Base-by-base conservation (phyloP, 2,329 filamentous ascomycete species). In the Fusarium penzigii region DNA sequence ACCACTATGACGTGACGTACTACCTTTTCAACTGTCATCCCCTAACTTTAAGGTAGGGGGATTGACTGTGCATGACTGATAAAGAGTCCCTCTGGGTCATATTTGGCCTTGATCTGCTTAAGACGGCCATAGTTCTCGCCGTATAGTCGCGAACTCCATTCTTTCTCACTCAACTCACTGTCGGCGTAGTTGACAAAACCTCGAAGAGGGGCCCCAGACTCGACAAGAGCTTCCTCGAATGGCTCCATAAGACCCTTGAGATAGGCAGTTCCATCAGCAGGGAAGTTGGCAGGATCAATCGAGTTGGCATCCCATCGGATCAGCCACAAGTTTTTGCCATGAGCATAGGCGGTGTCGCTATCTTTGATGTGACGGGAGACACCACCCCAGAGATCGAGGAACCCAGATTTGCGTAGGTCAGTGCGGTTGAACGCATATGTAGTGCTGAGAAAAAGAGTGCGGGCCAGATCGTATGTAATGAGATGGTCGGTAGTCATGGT, bases 121-220 rank as follows among this genome's bases (percentile, higher is more conserved):
- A 65, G 44, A 2, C 52, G 50, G 10, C 54, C 42, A 39, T 53
- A 65, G 51, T 65, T 65, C 4, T 39, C 50, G 2, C 46, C 62
- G 20, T 65, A 64, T 0, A 63, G 50, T 29, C 62, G 62, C 11
- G 62, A 64, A 12, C 56, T 64, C 62, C 60, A 63, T 13, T 65
- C 62, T 17, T 46, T 9, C 29, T 62, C 55, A 4, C 34, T 59
- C 11, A 65, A 48, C 39, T 65, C 62, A 1, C 58, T 57, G 16
- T 65, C 62, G 9, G 62, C 62, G 45, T 65, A 65, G 58, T 65
- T 65, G 38, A 65, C 58, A 5, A 65, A 65, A 0, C 62, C 62
- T 2, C 62, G 62, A 14, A 65, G 60, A 3, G 54, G 17, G 29
- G 58, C 51, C 3, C 62, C 62, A 10, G 40, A 38, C 39, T 62